Percentiles rank a stretch among this genome's conserved stretches.
Conservation (phyloP, 768 basidiomycete genomes). For the Imleria badia region DNA sequence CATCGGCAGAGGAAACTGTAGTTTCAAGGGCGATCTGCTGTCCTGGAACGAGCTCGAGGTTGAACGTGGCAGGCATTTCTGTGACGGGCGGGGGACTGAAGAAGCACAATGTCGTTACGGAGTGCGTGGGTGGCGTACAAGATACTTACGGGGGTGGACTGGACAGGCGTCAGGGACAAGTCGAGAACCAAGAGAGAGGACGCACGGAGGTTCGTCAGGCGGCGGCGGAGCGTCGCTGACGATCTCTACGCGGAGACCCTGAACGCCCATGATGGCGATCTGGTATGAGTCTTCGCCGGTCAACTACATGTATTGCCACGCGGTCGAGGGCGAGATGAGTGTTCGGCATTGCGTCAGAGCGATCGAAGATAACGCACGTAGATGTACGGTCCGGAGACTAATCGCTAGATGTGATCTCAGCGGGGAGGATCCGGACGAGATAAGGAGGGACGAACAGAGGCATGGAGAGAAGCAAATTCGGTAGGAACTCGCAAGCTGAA, state of each 20-base stretch:
- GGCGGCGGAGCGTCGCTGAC: constrained; percentile 84
- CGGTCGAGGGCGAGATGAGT: constrained; percentile 17
- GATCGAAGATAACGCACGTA: constrained; percentile 53
- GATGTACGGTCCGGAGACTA: constrained; percentile 81
- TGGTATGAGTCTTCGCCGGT: constrained; percentile 86
- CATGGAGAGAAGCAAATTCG: constrained; percentile 84
- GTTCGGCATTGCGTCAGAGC: constrained; percentile 3
- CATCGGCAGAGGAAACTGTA: constrained; percentile 71
- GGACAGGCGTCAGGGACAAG: constrained; percentile 12
- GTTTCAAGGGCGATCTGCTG: constrained; percentile 81
- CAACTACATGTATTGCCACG: constrained; percentile 46
- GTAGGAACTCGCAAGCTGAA: constrained; percentile 80
- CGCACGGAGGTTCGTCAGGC: constrained; percentile 78
- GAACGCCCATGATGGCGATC: constrained; percentile 81
- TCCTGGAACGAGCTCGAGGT: constrained; percentile 75
- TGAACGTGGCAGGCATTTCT: constrained; percentile 87
- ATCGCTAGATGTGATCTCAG: constrained; percentile 48
- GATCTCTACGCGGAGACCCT: constrained; percentile 82
- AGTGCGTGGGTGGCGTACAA: constrained; percentile 13
- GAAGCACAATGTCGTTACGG: background rate
- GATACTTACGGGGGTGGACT: constrained; percentile 52
- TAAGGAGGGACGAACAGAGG: constrained; percentile 55
- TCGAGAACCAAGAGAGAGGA: background rate
- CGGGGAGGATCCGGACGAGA: constrained; percentile 11
- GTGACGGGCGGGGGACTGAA: constrained; percentile 65